These are phyloP conservation scores for Incumbomyces lentus DNA, from an alignment of 2,329 filamentous ascomycete genomes.

Conservation along the genomic window DNA sequence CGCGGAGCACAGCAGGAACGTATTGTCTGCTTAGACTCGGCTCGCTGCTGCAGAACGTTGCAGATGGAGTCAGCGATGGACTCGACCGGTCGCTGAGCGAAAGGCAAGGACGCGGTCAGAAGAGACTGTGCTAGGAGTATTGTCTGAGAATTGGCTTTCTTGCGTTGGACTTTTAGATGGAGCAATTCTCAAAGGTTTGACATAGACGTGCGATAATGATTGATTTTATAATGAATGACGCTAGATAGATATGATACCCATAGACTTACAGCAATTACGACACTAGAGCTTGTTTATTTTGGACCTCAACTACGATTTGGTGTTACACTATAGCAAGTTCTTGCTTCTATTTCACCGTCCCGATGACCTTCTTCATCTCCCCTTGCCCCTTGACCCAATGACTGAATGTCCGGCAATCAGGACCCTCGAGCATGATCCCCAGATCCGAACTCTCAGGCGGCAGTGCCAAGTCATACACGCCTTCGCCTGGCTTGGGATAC, in stretches of 20 bases:
- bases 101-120: too few species aligned
- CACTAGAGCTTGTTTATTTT: too few species aligned
- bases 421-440: slow-evolving; percentile 52
- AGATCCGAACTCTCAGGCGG: slow-evolving; percentile 49
- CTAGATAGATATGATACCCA: too few species aligned
- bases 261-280: too few species aligned
- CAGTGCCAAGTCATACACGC: slow-evolving; percentile 42
- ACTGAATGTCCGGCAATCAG: slow-evolving; percentile 46
- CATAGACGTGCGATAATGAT: too few species aligned
- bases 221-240: too few species aligned
- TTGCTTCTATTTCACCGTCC: neutral
- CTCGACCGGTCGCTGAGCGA: neutral
- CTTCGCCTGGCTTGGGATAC: slow-evolving; percentile 52
- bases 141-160: neutral
- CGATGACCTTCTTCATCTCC: neutral
- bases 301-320: too few species aligned
- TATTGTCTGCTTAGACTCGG: neutral
- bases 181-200: too few species aligned
- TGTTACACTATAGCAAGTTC: neutral
- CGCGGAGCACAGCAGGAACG: neutral
- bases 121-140: neutral
- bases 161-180: neutral
- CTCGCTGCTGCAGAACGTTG: neutral
- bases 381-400: slow-evolving; percentile 27
- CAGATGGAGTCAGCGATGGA: neutral